Evolutionary conservation across 1,139 yeast species (phyloP).

Genomic region (Kodamaea arcana): DNA sequence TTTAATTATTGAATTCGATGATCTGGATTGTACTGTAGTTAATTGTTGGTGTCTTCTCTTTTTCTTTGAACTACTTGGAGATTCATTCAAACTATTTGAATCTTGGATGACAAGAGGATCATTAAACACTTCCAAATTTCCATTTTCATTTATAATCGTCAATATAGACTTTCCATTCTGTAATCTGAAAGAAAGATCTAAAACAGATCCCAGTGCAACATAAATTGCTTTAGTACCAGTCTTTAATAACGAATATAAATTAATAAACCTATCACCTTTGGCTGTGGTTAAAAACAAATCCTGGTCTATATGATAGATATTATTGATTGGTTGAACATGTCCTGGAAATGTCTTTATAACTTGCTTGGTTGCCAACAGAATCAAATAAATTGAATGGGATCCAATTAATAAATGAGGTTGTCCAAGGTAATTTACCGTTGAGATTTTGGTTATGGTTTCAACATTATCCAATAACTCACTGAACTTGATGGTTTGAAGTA

Average conservation of each 20-base stretch:
- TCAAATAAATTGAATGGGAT: slow-evolving; percentile 56
- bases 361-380: slow-evolving; percentile 36
- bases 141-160: slow-evolving; percentile 64
- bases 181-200: slow-evolving; percentile 36
- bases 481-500: slow-evolving; percentile 41
- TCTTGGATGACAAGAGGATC: slow-evolving; percentile 36
- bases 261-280: slow-evolving; percentile 71
- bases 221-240: slow-evolving; percentile 46
- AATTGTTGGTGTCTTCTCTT: slow-evolving; percentile 36
- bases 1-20: slow-evolving; percentile 39
- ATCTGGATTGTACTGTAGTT: slow-evolving; percentile 41
- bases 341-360: slow-evolving; percentile 59
- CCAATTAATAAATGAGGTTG: slow-evolving; percentile 54
- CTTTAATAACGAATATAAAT: slow-evolving; percentile 53
- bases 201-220: slow-evolving; percentile 62
- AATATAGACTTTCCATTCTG: slow-evolving; percentile 38
- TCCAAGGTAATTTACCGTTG: slow-evolving; percentile 32
- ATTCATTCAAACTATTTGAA: slow-evolving; percentile 10
- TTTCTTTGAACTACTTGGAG: slow-evolving; percentile 25
- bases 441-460: slow-evolving; percentile 30
- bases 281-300: slow-evolving; percentile 66
- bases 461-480: slow-evolving; percentile 32
- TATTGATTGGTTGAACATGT: slow-evolving; percentile 61
- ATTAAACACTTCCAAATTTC: slow-evolving; percentile 60
- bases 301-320: slow-evolving; percentile 38